These are phyloP conservation scores for Clohesyomyces aquaticus DNA, from an alignment of 495 filamentous ascomycete genomes.

Conservation along the genomic window DNA sequence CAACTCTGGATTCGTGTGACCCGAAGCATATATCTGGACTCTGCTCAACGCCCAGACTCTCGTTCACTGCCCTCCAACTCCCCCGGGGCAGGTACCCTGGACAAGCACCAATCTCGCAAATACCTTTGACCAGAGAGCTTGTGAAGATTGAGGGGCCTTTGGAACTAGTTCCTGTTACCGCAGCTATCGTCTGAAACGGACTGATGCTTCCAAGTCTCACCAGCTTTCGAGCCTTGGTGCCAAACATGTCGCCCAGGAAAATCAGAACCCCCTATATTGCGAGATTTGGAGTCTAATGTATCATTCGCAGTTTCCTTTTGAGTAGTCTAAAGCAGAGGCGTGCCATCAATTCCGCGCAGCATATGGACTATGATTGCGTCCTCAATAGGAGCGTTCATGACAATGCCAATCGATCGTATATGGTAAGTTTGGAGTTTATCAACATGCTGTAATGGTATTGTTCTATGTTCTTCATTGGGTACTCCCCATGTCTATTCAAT, in stretches of 20 bases:
- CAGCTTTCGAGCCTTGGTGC: too few species aligned
- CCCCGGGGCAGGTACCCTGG: not conserved
- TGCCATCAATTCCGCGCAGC: not conserved
- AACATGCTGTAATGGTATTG: not conserved
- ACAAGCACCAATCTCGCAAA: too few species aligned
- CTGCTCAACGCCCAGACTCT: slow-evolving; percentile 12
- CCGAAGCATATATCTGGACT: not conserved
- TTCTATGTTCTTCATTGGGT: slow-evolving; percentile 20
- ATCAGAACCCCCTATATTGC: too few species aligned
- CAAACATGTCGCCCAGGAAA: too few species aligned
- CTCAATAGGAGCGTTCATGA: slow-evolving; percentile 1
- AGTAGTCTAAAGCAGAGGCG: not conserved
- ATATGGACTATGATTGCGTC: not conserved
- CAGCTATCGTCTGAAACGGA: too few species aligned
- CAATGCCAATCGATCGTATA: not conserved
- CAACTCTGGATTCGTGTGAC: slow-evolving; percentile 15
- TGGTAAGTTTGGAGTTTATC: slow-evolving; percentile 1
- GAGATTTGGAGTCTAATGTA: too few species aligned
- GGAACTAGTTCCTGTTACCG: too few species aligned
- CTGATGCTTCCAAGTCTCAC: too few species aligned
- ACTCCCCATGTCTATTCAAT: slow-evolving; percentile 14
- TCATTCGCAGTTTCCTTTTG: not conserved
- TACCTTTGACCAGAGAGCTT: too few species aligned
- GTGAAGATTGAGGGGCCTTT: too few species aligned
- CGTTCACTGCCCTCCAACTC: not conserved